Percentiles rank a stretch among this genome's conserved stretches.
Evolutionary conservation across 1,139 yeast genomes (phyloP).

Genomic region (Hyphopichia pseudoburtonii): DNA sequence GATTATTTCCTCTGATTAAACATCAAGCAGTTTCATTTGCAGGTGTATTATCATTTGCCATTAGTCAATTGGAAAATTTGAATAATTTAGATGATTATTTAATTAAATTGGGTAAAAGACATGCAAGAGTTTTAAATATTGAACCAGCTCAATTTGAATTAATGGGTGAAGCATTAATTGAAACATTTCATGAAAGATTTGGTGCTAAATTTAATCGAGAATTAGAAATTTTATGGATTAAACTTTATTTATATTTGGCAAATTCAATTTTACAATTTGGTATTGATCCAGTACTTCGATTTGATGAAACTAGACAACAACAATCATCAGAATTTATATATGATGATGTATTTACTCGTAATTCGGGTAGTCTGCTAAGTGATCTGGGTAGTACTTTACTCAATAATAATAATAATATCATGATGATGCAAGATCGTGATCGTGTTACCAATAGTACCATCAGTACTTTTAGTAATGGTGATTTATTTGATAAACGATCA

Average conservation of each 20-base stretch:
- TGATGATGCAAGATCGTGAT: too few species aligned
- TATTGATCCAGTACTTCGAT: conserved; percentile 53
- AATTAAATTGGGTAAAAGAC: conserved; percentile 68
- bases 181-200: conserved; percentile 71
- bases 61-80: conserved; percentile 44
- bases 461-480: not conserved
- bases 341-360: too few species aligned
- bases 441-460: not conserved
- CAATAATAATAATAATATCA: too few species aligned
- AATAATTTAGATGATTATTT: conserved; percentile 57
- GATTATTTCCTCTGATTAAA: conserved; percentile 60
- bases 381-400: too few species aligned
- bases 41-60: conserved; percentile 69
- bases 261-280: conserved; percentile 66
- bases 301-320: conserved; percentile 12
- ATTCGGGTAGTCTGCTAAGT: too few species aligned
- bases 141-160: conserved; percentile 71
- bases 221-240: conserved; percentile 71
- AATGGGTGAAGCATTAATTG: conserved; percentile 77
- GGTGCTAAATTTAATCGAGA: conserved; percentile 47
- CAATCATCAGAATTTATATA: too few species aligned
- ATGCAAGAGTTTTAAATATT: conserved; percentile 71
- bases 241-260: conserved; percentile 59
- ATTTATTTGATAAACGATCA: conserved; percentile 12
- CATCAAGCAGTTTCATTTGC: conserved; percentile 81